Evolutionary conservation across 768 basidiomycete species (phyloP), one percentile per base, ranked within the genome.

Genomic region (Tricholoma terreum): DNA sequence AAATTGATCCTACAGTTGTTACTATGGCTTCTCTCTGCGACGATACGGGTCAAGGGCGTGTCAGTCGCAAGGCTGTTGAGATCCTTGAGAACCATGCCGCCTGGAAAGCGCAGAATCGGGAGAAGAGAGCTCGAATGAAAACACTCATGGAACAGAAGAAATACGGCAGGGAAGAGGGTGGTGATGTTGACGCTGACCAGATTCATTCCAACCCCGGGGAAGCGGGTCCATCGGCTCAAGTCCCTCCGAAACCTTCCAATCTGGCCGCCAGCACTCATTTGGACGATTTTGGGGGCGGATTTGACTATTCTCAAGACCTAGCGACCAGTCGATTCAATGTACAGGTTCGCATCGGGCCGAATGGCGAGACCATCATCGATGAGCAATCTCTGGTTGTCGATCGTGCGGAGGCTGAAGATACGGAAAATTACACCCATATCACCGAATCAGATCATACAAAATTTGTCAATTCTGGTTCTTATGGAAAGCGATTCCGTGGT

Each of bases 331-430:
- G 85, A 15, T 91, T 81, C 65, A 93, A 87, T 60, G 90, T 90
- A 5, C 93, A 94, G 73, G 84, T 96, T 61, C 86, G 91, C 34
- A 87, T 93, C 54, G 92, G 90, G 10, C 87, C 91, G 7, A 92
- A 89, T 62, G 93, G 93, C 55, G 87, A 93, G 71, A 87, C 90
- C 6, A 82, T 94, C 50, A 82, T 95, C 56, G 92, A 96, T 63
- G 91, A 94, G 67, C 84, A 90, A 22, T 91, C 90, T 11, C 73
- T 94, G 17, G 84, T 87, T 48, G 87, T 94, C 30, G 90, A 93
- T 62, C 85, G 90, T 9, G 78, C 80, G 17, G 89, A 87, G 63
- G 80, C 80, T 42, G 89, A 91, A 49, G 77, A 78, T 50, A 87
- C 87, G 1, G 78, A 81, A 24, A 78, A 83, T 57, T 90, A 91